Percentiles rank a stretch among this genome's conserved stretches.
Conservation (phyloP, 371 early-diverging fungal genomes). For the Mortierella sp. region DNA sequence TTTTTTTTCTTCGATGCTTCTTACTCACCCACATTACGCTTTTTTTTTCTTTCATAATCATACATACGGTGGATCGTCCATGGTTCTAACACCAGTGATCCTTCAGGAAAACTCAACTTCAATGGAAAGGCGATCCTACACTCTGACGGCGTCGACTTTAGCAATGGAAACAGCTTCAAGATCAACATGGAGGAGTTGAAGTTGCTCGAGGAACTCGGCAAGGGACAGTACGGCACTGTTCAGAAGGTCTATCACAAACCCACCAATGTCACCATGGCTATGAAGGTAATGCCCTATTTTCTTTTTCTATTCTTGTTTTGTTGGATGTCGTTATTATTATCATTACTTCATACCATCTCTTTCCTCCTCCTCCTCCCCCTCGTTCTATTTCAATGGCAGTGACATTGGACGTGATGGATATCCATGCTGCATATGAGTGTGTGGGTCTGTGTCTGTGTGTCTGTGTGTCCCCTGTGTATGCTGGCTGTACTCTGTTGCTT, state of each 20-base stretch:
- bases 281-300: constrained; percentile 69
- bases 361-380: not conserved
- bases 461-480: not conserved
- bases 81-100: constrained; percentile 69
- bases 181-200: constrained; percentile 92
- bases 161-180: constrained; percentile 87
- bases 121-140: constrained; percentile 93
- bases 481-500: not conserved
- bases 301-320: not conserved
- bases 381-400: not conserved
- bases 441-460: not conserved
- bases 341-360: not conserved
- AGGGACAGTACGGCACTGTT: constrained; percentile 95
- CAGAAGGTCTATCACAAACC: constrained; percentile 91
- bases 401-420: not conserved
- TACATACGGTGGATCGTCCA: not conserved
- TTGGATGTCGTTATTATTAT: constrained; percentile 12
- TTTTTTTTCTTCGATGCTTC: not conserved
- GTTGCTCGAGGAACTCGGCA: constrained; percentile 86
- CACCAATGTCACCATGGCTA: constrained; percentile 94
- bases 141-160: constrained; percentile 93
- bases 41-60: too few species aligned
- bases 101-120: constrained; percentile 92
- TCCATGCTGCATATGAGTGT: not conserved
- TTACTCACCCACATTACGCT: not conserved